These are phyloP conservation scores for Penicillium sp. DNA, from an alignment of 2,329 filamentous ascomycete genomes.

Conservation along the genomic window DNA sequence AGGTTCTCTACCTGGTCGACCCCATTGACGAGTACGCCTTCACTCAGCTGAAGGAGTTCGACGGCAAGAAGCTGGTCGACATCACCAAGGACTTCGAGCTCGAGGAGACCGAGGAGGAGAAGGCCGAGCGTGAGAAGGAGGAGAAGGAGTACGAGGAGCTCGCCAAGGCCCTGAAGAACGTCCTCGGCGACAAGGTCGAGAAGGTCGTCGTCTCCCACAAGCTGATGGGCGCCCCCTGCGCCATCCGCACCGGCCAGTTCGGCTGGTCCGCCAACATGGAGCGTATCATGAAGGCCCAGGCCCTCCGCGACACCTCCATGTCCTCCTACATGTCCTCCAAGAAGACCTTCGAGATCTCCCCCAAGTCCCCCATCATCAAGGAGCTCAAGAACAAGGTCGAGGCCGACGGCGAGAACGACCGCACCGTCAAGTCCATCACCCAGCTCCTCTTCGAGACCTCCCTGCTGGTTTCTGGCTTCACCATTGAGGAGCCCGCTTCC, in stretches of 20 bases:
- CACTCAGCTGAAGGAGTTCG: slow-evolving; percentile 99
- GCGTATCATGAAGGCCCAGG: slow-evolving; percentile 99
- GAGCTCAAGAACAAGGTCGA: slow-evolving; percentile 99
- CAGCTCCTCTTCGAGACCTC: slow-evolving; percentile 99
- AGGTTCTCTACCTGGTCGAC: slow-evolving; percentile 98
- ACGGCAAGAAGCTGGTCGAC: slow-evolving; percentile 99
- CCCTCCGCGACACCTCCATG: slow-evolving; percentile 99
- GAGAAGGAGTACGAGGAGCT: slow-evolving; percentile 98
- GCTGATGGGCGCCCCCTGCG: slow-evolving; percentile 90
- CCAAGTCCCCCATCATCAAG: slow-evolving; percentile 95
- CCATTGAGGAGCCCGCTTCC: slow-evolving; percentile 96
- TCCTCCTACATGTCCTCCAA: slow-evolving; percentile 99
- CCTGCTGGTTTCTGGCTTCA: slow-evolving; percentile 97
- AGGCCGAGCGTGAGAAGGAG: slow-evolving; percentile 90
- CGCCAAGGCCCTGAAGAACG: slow-evolving; percentile 98
- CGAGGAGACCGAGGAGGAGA: slow-evolving; percentile 99
- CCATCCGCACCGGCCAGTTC: slow-evolving; percentile 99
- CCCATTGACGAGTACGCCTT: slow-evolving; percentile 99
- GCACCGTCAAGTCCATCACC: slow-evolving; percentile 98
- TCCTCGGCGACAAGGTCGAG: slow-evolving; percentile 99
- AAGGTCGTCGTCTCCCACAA: slow-evolving; percentile 99
- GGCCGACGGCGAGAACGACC: slow-evolving; percentile 95
- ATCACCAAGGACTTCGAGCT: slow-evolving; percentile 99
- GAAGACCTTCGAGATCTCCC: slow-evolving; percentile 99
- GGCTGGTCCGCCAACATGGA: slow-evolving; percentile 99